phyloP scores from a whole-genome alignment of 164 flowering plant species.

The Vitis rupestris region DNA sequence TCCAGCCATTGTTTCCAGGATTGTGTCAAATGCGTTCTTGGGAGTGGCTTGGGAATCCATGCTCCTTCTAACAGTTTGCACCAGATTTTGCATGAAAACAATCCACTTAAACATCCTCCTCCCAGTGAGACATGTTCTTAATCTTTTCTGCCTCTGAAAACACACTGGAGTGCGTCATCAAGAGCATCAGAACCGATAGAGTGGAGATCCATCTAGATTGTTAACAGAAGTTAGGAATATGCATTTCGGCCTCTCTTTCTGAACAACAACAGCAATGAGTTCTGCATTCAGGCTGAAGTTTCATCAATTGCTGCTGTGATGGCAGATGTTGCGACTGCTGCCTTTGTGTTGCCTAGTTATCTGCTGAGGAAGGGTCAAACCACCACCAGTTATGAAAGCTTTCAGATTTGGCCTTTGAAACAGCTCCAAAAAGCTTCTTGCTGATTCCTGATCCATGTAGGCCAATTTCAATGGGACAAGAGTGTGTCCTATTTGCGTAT shows the following conservation, averaged over 20 bases:
- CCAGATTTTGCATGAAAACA: constrained; percentile 23
- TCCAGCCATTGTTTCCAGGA: too few species aligned
- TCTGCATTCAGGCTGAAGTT: constrained; percentile 23
- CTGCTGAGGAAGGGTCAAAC: constrained; percentile 90
- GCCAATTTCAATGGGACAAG: constrained; percentile 64
- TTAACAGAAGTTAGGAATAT: too few species aligned
- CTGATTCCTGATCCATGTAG: constrained; percentile 55
- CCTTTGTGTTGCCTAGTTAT: constrained; percentile 19
- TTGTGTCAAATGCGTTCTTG: too few species aligned
- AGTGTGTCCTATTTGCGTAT: constrained; percentile 72
- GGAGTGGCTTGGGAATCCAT: too few species aligned
- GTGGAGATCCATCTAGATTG: too few species aligned
- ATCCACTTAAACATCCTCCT: too few species aligned
- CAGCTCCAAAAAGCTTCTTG: constrained; percentile 74
- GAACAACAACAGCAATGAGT: constrained; percentile 24
- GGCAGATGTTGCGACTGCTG: too few species aligned
- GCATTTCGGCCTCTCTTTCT: too few species aligned
- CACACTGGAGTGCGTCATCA: constrained; percentile 47
- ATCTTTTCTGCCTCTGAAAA: too few species aligned
- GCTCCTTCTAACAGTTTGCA: constrained; percentile 87
- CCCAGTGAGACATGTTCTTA: too few species aligned
- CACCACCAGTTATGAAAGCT: constrained; percentile 91
- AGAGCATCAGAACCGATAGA: constrained; percentile 79
- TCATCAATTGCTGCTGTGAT: too few species aligned
- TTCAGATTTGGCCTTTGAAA: constrained; percentile 84